Evolutionary conservation across 2,329 filamentous ascomycete species (phyloP), one percentile per base, ranked within the genome.

Genomic region (Pseudogymnoascus sp.): DNA sequence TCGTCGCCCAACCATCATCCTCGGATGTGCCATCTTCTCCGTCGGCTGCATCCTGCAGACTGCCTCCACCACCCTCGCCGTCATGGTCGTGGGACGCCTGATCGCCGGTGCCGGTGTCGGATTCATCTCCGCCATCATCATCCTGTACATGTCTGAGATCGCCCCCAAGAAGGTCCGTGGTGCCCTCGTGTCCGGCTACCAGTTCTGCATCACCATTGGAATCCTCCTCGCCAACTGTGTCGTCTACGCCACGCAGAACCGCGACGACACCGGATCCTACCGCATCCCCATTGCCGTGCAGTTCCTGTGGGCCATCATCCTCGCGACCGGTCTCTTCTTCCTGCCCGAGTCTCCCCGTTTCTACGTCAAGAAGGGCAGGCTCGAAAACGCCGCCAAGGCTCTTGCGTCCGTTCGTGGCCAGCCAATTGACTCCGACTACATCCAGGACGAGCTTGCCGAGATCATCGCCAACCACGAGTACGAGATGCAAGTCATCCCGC

Each of bases 391-490:
- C 48, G 82, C 85, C 65, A 67, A 77, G 1, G 78, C 86, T 10
- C 82, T 96, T 5, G 77, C 84, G 63, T 83, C 80, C 62, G 83
- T 96, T 28, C 90, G 91, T 73, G 89, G 89, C 65, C 90, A 95
- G 79, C 81, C 87, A 62, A 71, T 77, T 61, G 84, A 90, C 63
- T 93, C 89, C 34, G 83, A 88, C 66, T 92, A 85, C 75, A 87
- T 96, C 77, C 84, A 88, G 77, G 79, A 85, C 66, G 92, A 96
- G 77, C 82, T 95, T 57, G 83, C 87, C 36, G 91, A 96, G 79
- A 90, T 96, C 69, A 82, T 93, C 65, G 91, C 90, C 80, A 96
- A 95, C 82, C 85, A 93, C 77, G 88, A 89, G 77, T 92, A 93
- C 75, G 92, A 96, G 81, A 81, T 87, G 69, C 77, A 83, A 62